Evolutionary conservation across 768 basidiomycete genomes (phyloP), one percentile per base, ranked within the genome.

Genomic region (Lactifluus echinatus): DNA sequence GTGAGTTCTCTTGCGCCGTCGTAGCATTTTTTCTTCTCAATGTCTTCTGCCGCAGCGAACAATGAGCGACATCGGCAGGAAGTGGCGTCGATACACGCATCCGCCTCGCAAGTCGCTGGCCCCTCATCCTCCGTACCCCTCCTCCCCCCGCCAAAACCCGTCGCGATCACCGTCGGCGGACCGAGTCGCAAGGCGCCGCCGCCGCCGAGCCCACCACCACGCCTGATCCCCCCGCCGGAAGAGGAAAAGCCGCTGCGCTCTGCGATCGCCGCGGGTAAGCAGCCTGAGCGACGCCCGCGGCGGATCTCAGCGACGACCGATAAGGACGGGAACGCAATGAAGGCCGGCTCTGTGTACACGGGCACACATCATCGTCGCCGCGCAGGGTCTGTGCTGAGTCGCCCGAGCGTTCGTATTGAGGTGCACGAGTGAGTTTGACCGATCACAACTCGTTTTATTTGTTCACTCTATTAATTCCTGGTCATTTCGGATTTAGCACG

Each of bases 1-100:
- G 88, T 88, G 47, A 71, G 69, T 63, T 37, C 23, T 29, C 36
- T 21, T 26, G 11, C 4, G 36, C 14, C 17, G 17, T 11, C n/a
- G 14, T 12, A 11, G 19, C 46, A 2, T 21, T 17, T 10, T 15
- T 26, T 51, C 24, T 17, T 39, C n/a, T n/a, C 28, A 17, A 31
- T 31, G 11, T 53, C 45, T 66, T 19, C 64, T 39, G 61, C 61
- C 36, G 58, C 62, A 47, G 64, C 55, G 47, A 63, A 64, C 44
- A 59, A 63, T 1, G 68, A 68, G 52, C 65, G 69, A 53, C 57
- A 66, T 53, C 64, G 33, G 31, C 63, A 53, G 31, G 60, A 62
- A 28, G 40, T 54, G 4, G 60, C 60, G 12, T 59, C 60, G n/a
- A 45, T 61, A 26, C 56, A 59, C 15, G 50, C 56, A 26, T 46